Evolutionary conservation across 192 early-diverging fungal genomes (phyloP).

Genomic region (Fimicolochytrium jonesii): DNA sequence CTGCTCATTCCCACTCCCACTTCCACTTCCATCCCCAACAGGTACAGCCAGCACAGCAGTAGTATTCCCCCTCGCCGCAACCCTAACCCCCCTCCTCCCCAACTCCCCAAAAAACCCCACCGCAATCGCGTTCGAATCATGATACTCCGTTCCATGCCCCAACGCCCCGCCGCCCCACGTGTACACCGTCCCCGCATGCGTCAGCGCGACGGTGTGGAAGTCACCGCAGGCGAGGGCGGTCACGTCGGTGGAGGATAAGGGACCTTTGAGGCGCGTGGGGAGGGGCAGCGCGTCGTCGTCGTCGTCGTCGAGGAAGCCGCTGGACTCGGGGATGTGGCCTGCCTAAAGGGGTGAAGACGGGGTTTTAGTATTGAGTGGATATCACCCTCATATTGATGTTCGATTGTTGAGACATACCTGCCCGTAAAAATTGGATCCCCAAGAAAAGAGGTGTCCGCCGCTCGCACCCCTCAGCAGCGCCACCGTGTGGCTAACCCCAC

Average conservation of each 20-base stretch:
- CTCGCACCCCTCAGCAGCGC: background rate
- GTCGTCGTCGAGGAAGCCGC: constrained; percentile 11
- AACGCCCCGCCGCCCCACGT: constrained; percentile 23
- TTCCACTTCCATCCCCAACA: no score
- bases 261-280: constrained; percentile 14
- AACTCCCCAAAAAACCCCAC: constrained; percentile 29
- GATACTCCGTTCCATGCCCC: constrained; percentile 27
- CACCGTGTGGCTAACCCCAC: background rate
- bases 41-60: constrained; percentile 20
- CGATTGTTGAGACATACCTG: constrained; percentile 9
- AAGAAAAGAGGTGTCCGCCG: constrained; percentile 26
- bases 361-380: background rate
- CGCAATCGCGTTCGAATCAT: constrained; percentile 32
- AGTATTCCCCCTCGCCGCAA: constrained; percentile 9
- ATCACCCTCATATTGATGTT: no score
- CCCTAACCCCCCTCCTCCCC: constrained; percentile 3
- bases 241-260: constrained; percentile 25
- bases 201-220: constrained; percentile 28
- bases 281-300: constrained; percentile 14
- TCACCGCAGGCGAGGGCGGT: constrained; percentile 27
- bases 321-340: constrained; percentile 14
- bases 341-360: background rate
- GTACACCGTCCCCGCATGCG: constrained; percentile 14
- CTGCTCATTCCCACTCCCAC: no score
- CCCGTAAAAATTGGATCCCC: constrained; percentile 42